phyloP scores from a whole-genome alignment of 164 flowering plant species.

The Stephania yunnanensis region DNA sequence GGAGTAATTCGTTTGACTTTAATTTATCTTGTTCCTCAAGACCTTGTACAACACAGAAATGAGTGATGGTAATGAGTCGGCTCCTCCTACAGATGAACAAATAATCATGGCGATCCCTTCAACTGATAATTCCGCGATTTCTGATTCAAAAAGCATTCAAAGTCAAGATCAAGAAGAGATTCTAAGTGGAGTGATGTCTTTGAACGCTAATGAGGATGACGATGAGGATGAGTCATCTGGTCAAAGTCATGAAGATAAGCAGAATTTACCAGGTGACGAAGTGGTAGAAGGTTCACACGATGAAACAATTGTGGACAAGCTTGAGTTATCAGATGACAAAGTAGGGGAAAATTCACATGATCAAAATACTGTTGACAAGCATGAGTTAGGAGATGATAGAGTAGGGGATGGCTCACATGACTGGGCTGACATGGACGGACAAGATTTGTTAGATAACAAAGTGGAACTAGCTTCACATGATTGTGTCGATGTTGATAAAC shows the following conservation, averaged over 20 bases:
- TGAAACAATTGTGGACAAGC: conserved; percentile 5
- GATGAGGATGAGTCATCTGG: no score
- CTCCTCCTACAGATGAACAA: conserved; percentile 14
- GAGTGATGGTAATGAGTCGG: conserved; percentile 12
- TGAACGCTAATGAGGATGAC: conserved; percentile 14
- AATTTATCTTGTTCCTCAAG: neutral
- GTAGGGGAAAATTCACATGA: conserved; percentile 5
- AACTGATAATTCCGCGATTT: conserved; percentile 18
- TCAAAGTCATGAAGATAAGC: conserved; percentile 11
- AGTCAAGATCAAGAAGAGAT: conserved; percentile 20
- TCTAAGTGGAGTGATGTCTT: conserved; percentile 20
- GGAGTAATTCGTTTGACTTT: neutral
- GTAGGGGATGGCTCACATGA: conserved; percentile 1
- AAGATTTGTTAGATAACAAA: conserved; percentile 10
- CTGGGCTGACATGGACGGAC: conserved; percentile 11
- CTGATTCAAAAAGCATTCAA: neutral
- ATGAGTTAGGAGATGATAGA: conserved; percentile 10
- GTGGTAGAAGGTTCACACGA: conserved; percentile 6
- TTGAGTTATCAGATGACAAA: conserved; percentile 11
- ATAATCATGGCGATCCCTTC: conserved; percentile 17
- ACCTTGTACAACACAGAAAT: conserved; percentile 26
- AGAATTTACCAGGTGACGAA: conserved; percentile 11
- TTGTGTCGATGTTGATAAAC: neutral
- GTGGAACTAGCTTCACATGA: conserved; percentile 6
- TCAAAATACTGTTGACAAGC: conserved; percentile 5